Percentiles rank a stretch among this genome's conserved stretches.
Conservation (phyloP, 176 grass and related monocot species). For the Pontederia paniculata region DNA sequence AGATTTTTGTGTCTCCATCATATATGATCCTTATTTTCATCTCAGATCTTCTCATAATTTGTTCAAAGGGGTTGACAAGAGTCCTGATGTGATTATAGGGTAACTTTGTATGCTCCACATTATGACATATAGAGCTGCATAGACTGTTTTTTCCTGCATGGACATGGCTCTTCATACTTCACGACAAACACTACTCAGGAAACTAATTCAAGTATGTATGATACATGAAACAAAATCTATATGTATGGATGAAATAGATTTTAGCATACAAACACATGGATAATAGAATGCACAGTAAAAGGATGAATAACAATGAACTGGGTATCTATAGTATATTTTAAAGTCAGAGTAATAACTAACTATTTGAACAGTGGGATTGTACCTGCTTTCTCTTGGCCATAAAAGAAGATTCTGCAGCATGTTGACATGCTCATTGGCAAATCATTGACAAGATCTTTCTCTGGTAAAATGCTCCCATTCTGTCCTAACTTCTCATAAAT, state of each 20-base stretch:
- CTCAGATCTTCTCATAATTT: constrained; percentile 30
- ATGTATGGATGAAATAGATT: too few species aligned
- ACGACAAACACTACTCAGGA: not conserved
- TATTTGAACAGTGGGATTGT: not conserved
- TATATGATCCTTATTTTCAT: constrained; percentile 52
- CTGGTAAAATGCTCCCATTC: constrained; percentile 44
- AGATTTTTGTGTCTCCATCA: constrained; percentile 60
- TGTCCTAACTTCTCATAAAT: constrained; percentile 89
- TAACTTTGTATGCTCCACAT: constrained; percentile 43
- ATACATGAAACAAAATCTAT: too few species aligned
- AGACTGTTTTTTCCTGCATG: constrained; percentile 71
- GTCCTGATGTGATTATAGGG: constrained; percentile 35
- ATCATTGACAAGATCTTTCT: constrained; percentile 48
- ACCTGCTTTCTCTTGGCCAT: constrained; percentile 64
- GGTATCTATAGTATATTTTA: not conserved
- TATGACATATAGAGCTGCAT: constrained; percentile 56
- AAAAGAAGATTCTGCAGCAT: constrained; percentile 63
- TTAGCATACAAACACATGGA: too few species aligned
- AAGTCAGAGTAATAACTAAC: not conserved
- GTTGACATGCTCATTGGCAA: constrained; percentile 49
- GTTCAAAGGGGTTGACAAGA: constrained; percentile 44
- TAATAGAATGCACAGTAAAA: too few species aligned
- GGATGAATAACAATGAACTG: too few species aligned
- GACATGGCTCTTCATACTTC: constrained; percentile 22
- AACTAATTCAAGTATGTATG: not conserved